Evolutionary conservation across 2,329 filamentous ascomycete species (phyloP), one percentile per base, ranked within the genome.

Genomic region (Diaporthe citrichinensis): DNA sequence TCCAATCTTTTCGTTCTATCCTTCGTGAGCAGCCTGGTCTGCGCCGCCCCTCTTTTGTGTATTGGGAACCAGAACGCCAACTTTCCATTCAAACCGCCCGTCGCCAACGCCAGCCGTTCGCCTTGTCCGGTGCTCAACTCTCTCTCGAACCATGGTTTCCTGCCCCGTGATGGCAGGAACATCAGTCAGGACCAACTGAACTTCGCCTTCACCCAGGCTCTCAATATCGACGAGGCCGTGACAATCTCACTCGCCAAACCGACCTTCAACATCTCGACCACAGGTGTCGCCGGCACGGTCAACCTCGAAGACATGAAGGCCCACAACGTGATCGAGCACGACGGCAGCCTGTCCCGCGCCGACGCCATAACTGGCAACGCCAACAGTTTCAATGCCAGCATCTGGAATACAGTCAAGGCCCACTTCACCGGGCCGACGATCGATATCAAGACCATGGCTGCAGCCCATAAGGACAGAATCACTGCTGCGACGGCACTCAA

Each of bases 111-210:
- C 20, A 67, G 61, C 44, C 61, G 61, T n/a, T 67, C 62, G 31
- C 87, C 87, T 34, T 90, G 87, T 74, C 87, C 88, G 1, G 87
- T 88, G 83, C 80, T 89, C 71, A 90, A 89, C 79, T 84, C 87
- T 0, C 80, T 89, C 17, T 84, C 87, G 9, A 89, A 89, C 77
- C 86, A 89, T 75, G 85, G 84, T 23, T 87, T 86, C 74, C 83
- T 89, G 1, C 87, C 86, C 4, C 87, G 83, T 62, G 80, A 87
- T 73, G 87, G 87, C 55, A 82, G 80, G 61, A 82, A 86, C 78
- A 81, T 88, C 71, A 85, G 83, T 12, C 78, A 81, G 51, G 79
- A 84, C 68, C 82, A 82, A 25, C 83, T 84, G 0, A 78, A 87
- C 12, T 78, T 81, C 10, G 88, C 81, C 36, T 78, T 90, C 39